Evolutionary conservation across 73 alveolate species (phyloP), one percentile per base, ranked within the genome.

Genomic region (Loxodes magnus): DNA sequence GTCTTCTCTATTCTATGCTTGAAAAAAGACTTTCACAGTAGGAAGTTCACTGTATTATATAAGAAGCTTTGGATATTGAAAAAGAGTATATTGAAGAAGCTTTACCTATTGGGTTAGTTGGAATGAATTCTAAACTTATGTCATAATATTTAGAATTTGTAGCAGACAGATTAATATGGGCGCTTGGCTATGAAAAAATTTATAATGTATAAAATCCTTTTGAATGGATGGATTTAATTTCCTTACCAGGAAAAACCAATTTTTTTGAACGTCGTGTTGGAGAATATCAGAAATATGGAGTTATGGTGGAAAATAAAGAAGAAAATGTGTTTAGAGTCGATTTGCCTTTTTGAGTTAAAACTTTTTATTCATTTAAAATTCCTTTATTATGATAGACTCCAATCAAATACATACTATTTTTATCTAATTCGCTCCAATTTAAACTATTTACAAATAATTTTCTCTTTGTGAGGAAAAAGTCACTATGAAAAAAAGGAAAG

Each of bases 221-320:
- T 56, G 98, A 88, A 41, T 88, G 98, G 98, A 88, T 88, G 98
- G 94, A 88, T 53, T 74, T 88, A 94, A 88, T 88, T 51, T 84
- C 94, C 0, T 57, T 88, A 22, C 83, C 78, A 59, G 94, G 98
- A 28, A 88, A 88, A 65, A 84, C 98, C 25, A 88, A 88, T 72
- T 88, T 88, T 91, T 84, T 84, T 56, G 98, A 88, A 77, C 79
- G 75, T 74, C 53, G 90, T 49, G 92, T 82, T 15, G 64, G 86
- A 0, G 94, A 81, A 52, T 81, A 81, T 52, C 82, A 76, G 56
- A 81, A 81, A 56, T 74, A 86, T 4, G 83, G 79, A 9, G 90
- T 81, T 16, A 69, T 68, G 77, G 61, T 33, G 26, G 50, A 37
- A n/a, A n/a, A n/a, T 25, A 62, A 71, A 29, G 71, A 57, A 31